Evolutionary conservation across 495 filamentous ascomycete genomes (phyloP).

Genomic region (Talaromyces nanjingensis): DNA sequence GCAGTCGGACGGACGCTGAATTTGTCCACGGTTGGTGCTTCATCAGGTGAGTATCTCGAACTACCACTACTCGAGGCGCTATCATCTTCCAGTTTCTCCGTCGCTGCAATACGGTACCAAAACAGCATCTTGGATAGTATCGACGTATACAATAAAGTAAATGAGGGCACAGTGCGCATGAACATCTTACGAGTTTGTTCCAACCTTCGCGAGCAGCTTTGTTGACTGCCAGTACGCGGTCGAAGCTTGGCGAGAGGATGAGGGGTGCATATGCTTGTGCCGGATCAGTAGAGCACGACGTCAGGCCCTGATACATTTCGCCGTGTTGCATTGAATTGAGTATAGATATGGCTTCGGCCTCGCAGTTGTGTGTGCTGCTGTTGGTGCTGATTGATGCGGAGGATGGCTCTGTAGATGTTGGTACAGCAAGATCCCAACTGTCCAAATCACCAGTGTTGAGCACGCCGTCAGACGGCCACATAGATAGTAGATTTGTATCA

Average conservation of each 20-base stretch:
- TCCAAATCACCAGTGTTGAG: not conserved
- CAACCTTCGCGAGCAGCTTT: not conserved
- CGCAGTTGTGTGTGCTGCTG: slow-evolving; percentile 5
- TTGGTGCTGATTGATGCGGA: not conserved
- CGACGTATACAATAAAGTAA: not conserved
- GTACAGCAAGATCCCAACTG: not conserved
- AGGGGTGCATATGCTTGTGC: not conserved
- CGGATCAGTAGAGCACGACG: not conserved
- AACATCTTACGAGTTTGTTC: not conserved
- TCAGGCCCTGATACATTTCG: not conserved
- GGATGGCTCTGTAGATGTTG: not conserved
- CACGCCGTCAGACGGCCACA: not conserved
- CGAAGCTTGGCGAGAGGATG: not conserved
- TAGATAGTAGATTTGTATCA: not conserved
- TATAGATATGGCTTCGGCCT: slow-evolving; percentile 1
- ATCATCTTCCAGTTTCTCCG: not conserved
- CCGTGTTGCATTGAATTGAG: slow-evolving; percentile 4
- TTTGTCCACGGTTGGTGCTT: not conserved
- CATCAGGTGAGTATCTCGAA: not conserved
- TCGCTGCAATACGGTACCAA: slow-evolving; percentile 6
- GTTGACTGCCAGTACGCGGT: not conserved
- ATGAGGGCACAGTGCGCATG: slow-evolving; percentile 3
- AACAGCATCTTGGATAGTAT: slow-evolving; percentile 3
- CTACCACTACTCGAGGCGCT: not conserved
- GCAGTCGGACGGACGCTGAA: not conserved